These are phyloP conservation scores for Ophiostoma fasciatum DNA, from an alignment of 2,329 filamentous ascomycete genomes.

Conservation along the genomic window DNA sequence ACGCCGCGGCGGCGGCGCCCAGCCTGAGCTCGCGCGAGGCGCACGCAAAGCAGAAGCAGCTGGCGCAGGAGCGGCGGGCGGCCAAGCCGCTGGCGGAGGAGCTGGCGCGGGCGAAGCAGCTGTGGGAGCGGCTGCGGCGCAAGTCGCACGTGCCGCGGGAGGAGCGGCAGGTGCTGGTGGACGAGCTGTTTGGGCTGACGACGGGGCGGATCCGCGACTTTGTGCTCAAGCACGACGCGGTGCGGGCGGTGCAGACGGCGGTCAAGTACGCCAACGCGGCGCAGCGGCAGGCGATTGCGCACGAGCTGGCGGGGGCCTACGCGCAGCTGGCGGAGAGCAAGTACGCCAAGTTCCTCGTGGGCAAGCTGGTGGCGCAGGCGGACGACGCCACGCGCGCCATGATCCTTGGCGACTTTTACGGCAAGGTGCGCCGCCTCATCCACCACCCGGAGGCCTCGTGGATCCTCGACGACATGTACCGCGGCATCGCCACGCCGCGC, in stretches of 20 bases:
- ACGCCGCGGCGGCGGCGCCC: not conserved
- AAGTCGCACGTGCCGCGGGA: slow-evolving; percentile 89
- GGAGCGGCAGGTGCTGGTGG: slow-evolving; percentile 73
- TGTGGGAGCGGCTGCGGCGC: slow-evolving; percentile 85
- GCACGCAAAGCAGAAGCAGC: slow-evolving; percentile 81
- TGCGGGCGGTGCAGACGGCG: slow-evolving; percentile 91
- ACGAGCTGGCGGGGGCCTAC: slow-evolving; percentile 75
- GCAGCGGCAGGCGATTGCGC: slow-evolving; percentile 74
- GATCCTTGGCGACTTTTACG: slow-evolving; percentile 90
- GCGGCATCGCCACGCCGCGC: slow-evolving; percentile 67
- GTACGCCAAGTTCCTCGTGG: slow-evolving; percentile 95
- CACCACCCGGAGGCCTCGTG: slow-evolving; percentile 93
- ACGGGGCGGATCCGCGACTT: slow-evolving; percentile 88
- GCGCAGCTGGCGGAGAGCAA: slow-evolving; percentile 78
- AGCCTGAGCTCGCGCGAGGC: slow-evolving; percentile 52
- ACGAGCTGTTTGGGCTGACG: slow-evolving; percentile 82
- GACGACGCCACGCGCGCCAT: slow-evolving; percentile 75
- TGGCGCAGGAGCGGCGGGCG: slow-evolving; percentile 77
- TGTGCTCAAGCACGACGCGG: slow-evolving; percentile 95
- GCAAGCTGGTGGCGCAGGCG: slow-evolving; percentile 87
- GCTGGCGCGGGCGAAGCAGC: slow-evolving; percentile 79
- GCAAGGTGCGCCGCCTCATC: slow-evolving; percentile 81
- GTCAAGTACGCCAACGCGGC: slow-evolving; percentile 85
- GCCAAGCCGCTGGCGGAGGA: slow-evolving; percentile 87
- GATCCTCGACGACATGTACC: slow-evolving; percentile 96